Conservation (phyloP, 2,329 filamentous ascomycete genomes). For the Daldinia sp. region DNA sequence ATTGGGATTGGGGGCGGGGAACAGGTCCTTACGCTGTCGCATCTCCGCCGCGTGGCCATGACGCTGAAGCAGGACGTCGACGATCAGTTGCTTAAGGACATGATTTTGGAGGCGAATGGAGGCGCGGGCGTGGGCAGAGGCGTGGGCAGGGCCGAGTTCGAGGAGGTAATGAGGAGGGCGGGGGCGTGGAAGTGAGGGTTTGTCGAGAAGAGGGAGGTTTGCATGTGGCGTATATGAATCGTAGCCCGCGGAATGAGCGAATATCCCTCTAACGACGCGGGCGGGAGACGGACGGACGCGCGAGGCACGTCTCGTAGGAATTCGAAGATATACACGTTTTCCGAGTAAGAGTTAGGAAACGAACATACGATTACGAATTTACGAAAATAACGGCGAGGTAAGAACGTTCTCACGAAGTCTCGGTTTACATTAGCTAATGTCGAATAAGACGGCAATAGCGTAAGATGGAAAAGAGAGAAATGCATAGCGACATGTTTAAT, state of each 20-base stretch:
- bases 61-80: constrained; percentile 84
- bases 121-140: constrained; percentile 75
- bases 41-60: constrained; percentile 80
- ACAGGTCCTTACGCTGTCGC: constrained; percentile 76
- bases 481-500: not conserved
- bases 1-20: constrained; percentile 41
- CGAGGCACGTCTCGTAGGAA: not conserved
- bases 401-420: not conserved
- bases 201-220: not conserved
- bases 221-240: too few species aligned
- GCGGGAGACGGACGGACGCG: too few species aligned
- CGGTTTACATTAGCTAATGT: not conserved
- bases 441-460: not conserved
- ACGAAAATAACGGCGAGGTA: not conserved
- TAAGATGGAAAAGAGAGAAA: not conserved
- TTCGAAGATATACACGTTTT: not conserved
- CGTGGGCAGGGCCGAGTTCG: constrained; percentile 82
- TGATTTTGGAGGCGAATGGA: constrained; percentile 94
- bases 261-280: not conserved
- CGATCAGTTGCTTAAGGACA: constrained; percentile 86
- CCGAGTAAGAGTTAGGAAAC: not conserved
- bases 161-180: constrained; percentile 83
- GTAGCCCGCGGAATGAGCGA: not conserved
- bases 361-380: not conserved
- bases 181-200: constrained; percentile 77